Base-by-base conservation (phyloP, 2,329 filamentous ascomycete genomes). In the Alternaria sp. region DNA sequence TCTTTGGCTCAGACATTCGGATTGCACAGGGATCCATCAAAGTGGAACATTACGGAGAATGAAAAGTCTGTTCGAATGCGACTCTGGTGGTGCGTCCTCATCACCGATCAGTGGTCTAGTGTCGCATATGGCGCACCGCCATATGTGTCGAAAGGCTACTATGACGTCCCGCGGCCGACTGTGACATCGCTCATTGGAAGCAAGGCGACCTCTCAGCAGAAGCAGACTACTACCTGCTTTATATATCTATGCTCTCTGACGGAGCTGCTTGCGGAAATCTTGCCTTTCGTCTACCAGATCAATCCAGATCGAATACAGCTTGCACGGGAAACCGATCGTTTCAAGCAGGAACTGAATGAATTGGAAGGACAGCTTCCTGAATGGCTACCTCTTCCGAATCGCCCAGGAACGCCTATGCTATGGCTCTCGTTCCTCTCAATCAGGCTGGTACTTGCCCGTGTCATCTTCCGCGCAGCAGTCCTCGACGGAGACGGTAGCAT, bases 81-180 rank as follows among this genome's bases (percentile, higher is more conserved):
- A 3, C 71, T 85, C 3, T 87, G 85, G 83, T 87, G 85, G 85
- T 84, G 82, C 5, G 82, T 86, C 3, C 76, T 87, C 3, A 84
- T 87, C 39, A 84, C 85, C 57, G 85, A 87, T 70, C 81, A 84
- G 41, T 87, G 85, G 84, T 81, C 84, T 54, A 86, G 84, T 64
- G 82, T 86, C 54, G 84, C 83, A 5, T 85, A 87, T 65, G 85
- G 85, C 5, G 82, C 84, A 3, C 85, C 85, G 20, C 83, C 85
- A 4, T 82, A 85, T 51, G 83, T 86, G 11, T 77, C 80, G 3
- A 82, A 82, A 59, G 81, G 81, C 24, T 84, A 86, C 66, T 86
- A 86, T 64, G 84, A 87, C 62, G 85, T 87, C 14, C 84, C 85
- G 16, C 69, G 85, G 42, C 85, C 85, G 4, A 82, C 81, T 0